These are phyloP conservation scores for Helicocarpus griseus DNA, from an alignment of 2,329 filamentous ascomycete species.

Conservation along the genomic window DNA sequence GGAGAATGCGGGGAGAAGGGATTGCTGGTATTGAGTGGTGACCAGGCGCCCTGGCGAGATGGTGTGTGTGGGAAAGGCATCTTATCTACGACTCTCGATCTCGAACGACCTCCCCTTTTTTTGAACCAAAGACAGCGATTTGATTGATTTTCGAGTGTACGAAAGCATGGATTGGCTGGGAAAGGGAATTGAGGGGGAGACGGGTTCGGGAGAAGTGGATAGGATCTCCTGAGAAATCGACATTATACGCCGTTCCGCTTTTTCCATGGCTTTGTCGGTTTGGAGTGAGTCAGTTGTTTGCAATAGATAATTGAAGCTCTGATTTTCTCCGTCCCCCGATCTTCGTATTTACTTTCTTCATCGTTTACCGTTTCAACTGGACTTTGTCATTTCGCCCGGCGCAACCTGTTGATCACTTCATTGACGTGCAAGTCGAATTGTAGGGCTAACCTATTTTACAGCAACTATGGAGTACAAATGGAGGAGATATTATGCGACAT, in stretches of 20 bases:
- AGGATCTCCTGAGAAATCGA: background rate
- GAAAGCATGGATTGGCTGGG: background rate
- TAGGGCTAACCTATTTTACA: no score
- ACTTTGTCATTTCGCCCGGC: background rate
- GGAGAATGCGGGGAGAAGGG: background rate
- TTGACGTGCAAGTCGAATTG: no score
- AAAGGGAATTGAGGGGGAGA: background rate
- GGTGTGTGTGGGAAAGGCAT: background rate
- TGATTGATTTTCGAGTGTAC: background rate
- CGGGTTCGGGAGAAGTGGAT: background rate
- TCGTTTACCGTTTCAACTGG: background rate
- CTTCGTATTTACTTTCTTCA: background rate
- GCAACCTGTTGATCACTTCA: no score
- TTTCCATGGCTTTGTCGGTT: background rate
- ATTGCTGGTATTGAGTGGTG: background rate
- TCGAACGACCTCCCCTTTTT: background rate
- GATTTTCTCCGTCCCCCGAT: background rate
- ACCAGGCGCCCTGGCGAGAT: background rate
- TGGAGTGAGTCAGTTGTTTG: background rate
- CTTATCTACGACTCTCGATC: background rate
- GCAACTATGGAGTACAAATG: no score
- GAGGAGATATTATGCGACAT: no score
- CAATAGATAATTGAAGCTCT: slow-evolving; percentile 2
- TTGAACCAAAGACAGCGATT: background rate
- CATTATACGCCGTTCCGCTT: background rate